Evolutionary conservation across 208 protist species (phyloP), one percentile per base, ranked within the genome.

Genomic region (Strigomonas culicis): DNA sequence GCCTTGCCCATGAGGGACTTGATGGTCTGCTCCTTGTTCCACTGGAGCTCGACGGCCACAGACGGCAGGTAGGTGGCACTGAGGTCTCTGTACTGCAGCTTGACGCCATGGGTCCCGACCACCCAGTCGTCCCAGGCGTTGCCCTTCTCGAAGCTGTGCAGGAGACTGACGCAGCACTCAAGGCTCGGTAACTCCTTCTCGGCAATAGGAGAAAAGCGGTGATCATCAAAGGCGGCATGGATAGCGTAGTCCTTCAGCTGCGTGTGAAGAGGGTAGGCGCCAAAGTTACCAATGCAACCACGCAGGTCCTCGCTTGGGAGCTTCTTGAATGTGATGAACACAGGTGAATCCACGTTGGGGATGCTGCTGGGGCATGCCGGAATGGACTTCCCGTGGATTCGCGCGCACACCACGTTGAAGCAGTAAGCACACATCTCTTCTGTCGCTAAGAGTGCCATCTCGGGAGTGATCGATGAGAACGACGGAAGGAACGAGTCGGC

Each of bases 351-450:
- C 27, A 75, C 70, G 65, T 92, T 72, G 10, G 90, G 82, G 34
- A 95, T 90, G 36, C 17, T 41, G 15, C 59, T 66, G 22, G 59
- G 80, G 70, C 70, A 79, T 60, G 52, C 47, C 44, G 90, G 72
- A 57, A 59, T 30, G 19, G 74, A 44, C 27, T 80, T 58, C 19
- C 73, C 62, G 4, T 47, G 71, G 28, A 93, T 59, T 28, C 74
- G 68, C 36, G 74, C 79, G 7, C 51, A 57, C 21, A 95, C 79
- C 17, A 93, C 84, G 41, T 77, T 72, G 66, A 91, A 84, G 75
- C 90, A 96, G 70, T 92, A 96, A 58, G 68, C 78, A n/a, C 82
- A 83, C 90, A 96, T 96, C 22, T 91, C 85, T 4, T 72, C 71
- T 8, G 87, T 93, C 21, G 90, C 86, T 47, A 78, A 53, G 66